Evolutionary conservation across 805 yeast species (phyloP), one percentile per base, ranked within the genome.

Genomic region (Pichia scutulata): DNA sequence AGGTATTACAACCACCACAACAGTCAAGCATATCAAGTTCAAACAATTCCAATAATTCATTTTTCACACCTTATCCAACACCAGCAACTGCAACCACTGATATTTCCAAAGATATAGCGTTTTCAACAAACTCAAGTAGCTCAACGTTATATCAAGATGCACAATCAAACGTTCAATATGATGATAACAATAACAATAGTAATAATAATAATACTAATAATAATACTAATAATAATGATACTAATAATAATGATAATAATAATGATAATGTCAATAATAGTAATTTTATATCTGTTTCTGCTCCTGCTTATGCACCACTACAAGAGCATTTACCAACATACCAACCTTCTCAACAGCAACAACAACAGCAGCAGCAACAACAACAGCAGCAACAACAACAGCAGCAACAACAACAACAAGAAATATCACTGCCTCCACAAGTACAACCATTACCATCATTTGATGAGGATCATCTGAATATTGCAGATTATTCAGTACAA

Each of bases 401-500:
- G 36, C 49, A 21, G 28, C 49, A 23, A 43, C 14, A 37, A 8
- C 19, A 42, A 16, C 43, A 57, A 46, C 39, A 57, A 54, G 19
- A 50, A 60, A 41, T 39, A 51, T 16, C 16, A 33, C 28, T 26
- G 12, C 28, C 28, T 26, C 28, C 28, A 21, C 25, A 45, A n/a
- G 45, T 16, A 44, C 26, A 52, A 45, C 5, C 41, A 39, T 24
- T 12, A 19, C n/a, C 16, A 14, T 19, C 26, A 42, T 12, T 22
- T 25, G 37, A 33, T 2, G 61, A 59, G 18, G 82, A 76, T 39
- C 86, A 80, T 57, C 69, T 53, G 10, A 85, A 89, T 61, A 86
- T 92, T 44, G 89, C 89, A 12, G 84, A 83, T 41, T 87, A 82
- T 62, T 90, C 96, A 1, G 89, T 87, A 1, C 80, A 82, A 52